Conservation (phyloP, 352 stramenopile genomes). For the Globisporangium viniferum region DNA sequence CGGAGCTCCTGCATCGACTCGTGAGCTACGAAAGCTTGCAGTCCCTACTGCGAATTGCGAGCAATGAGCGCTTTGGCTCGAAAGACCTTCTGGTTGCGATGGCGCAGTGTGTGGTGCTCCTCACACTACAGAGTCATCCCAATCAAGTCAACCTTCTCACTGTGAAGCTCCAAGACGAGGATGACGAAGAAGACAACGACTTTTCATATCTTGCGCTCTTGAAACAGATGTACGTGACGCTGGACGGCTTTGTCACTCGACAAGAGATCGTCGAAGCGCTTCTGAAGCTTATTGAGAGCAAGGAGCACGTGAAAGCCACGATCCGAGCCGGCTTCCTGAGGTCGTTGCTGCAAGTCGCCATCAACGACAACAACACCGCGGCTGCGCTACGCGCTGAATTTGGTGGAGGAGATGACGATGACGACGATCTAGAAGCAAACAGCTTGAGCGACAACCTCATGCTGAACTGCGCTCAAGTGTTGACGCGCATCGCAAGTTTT, state of each 20-base stretch:
- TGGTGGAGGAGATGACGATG: not conserved
- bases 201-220: conserved; percentile 40
- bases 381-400: not conserved
- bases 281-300: conserved; percentile 26
- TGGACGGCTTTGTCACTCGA: conserved; percentile 24
- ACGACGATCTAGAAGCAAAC: conserved; percentile 3
- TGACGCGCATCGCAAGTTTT: conserved; percentile 14
- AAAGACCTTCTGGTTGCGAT: conserved; percentile 36
- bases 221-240: conserved; percentile 77
- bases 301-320: conserved; percentile 47
- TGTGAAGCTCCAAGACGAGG: conserved; percentile 10
- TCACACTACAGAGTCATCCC: conserved; percentile 11
- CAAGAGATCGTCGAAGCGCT: conserved; percentile 34
- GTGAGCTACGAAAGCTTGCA: conserved; percentile 10
- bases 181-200: not conserved
- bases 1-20: not conserved
- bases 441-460: conserved; percentile 6
- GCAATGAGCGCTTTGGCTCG: conserved; percentile 30
- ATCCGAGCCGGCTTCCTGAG: conserved; percentile 39
- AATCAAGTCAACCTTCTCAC: not conserved
- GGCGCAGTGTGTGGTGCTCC: conserved; percentile 31
- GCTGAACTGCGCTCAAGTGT: conserved; percentile 11
- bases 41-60: conserved; percentile 23
- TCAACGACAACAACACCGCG: conserved; percentile 22
- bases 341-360: conserved; percentile 40